phyloP scores from a whole-genome alignment of 2,329 filamentous ascomycete species.

The Aureobasidium leucospermi region DNA sequence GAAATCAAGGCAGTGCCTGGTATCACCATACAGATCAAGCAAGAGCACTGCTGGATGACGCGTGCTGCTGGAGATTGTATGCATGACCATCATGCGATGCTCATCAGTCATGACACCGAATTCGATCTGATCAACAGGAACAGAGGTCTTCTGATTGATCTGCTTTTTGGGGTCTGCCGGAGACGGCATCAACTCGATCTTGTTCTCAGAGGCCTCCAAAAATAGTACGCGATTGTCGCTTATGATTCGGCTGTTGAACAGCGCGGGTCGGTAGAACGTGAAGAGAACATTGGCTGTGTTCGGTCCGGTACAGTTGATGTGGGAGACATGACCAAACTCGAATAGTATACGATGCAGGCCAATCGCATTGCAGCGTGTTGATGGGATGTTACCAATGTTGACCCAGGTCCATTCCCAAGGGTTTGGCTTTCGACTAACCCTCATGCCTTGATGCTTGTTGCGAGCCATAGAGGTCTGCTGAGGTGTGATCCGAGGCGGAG shows the following conservation, averaged over 20 bases:
- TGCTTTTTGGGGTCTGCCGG: neutral
- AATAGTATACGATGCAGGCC: neutral
- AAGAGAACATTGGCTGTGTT: neutral
- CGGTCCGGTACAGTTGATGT: neutral
- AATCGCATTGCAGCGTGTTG: neutral
- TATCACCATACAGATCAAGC: constrained; percentile 5
- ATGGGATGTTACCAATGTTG: neutral
- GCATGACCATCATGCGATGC: constrained; percentile 53
- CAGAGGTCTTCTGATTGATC: constrained; percentile 17
- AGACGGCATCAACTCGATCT: neutral
- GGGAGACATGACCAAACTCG: neutral
- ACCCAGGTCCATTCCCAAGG: neutral
- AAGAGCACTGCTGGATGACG: constrained; percentile 7
- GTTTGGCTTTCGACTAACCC: neutral
- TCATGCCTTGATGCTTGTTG: neutral
- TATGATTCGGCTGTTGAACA: neutral
- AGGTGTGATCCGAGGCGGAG: neutral
- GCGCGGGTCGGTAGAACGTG: neutral
- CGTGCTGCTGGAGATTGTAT: constrained; percentile 28
- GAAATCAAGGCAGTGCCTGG: constrained; percentile 11
- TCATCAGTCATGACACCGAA: constrained; percentile 55
- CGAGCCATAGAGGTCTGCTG: neutral
- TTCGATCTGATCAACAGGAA: constrained; percentile 36
- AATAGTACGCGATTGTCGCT: no score
- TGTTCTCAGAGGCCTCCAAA: neutral